Evolutionary conservation across 1,139 yeast genomes (phyloP).

Genomic region (Yamadazyma conglobata): DNA sequence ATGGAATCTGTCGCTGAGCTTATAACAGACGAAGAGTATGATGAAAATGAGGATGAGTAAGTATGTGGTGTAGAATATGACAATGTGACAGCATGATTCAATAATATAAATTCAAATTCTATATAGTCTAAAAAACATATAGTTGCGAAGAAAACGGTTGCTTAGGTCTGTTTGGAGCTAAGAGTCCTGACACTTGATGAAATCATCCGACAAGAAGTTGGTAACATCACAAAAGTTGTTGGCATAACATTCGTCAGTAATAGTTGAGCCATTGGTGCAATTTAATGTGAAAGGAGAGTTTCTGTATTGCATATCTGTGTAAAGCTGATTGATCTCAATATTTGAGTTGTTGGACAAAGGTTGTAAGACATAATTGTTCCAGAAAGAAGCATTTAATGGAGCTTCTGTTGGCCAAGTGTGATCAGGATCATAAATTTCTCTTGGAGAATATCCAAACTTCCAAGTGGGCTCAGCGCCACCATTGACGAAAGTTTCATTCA

Average conservation of each 20-base stretch:
- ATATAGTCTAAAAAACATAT: too few species aligned
- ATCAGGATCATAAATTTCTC: constrained; percentile 46
- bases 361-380: constrained; percentile 42
- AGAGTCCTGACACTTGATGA: constrained; percentile 8
- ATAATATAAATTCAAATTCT: too few species aligned
- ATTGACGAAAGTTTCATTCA: constrained; percentile 49
- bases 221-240: constrained; percentile 41
- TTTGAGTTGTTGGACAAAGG: constrained; percentile 17
- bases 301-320: constrained; percentile 47
- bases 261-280: constrained; percentile 35
- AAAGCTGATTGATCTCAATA: constrained; percentile 17
- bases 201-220: constrained; percentile 12
- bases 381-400: constrained; percentile 57
- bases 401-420: constrained; percentile 48
- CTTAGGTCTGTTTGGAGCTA: too few species aligned
- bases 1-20: constrained; percentile 3
- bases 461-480: constrained; percentile 53
- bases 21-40: constrained; percentile 16
- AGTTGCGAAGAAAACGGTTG: too few species aligned
- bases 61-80: too few species aligned
- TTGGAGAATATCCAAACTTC: constrained; percentile 52
- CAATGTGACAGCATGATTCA: too few species aligned
- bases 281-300: constrained; percentile 48
- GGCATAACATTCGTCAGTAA: constrained; percentile 33
- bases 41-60: too few species aligned